Evolutionary conservation across 208 protist species (phyloP), one percentile per base, ranked within the genome.

Genomic region (Leishmania turanica): DNA sequence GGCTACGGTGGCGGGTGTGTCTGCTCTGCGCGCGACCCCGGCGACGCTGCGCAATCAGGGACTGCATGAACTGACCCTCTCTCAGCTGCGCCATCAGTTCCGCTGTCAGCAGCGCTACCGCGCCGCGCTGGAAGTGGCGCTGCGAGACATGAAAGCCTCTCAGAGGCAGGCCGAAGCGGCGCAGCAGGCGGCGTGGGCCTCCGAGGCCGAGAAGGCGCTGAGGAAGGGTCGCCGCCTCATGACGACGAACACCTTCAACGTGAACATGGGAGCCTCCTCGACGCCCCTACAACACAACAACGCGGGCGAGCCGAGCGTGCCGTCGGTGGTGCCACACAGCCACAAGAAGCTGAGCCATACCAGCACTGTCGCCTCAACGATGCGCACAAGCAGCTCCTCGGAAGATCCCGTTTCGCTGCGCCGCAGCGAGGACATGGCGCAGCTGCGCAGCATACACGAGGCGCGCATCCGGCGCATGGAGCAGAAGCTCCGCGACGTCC

Each of bases 11-110:
- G 31, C 17, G 72, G 42, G 47, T 15, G n/a, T n/a, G 73, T 58
- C 47, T n/a, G 42, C 31, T 27, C 27, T 31, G 69, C 24, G 6
- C 21, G 19, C 4, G 56, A 34, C n/a, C 19, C 51, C 37, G 34
- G 27, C 27, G 0, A 87, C 77, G 13, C 27, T 84, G 68, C 37
- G 53, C 60, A 73, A 31, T 53, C 34, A 77, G 8, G 85, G 89
- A 15, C 68, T 87, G 51, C 56, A 65, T n/a, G 87, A 88, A 80
- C 77, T 97, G 78, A 93, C 86, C 8, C 79, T 97, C 3, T 84
- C 77, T 69, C 89, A 95, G 82, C 88, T 97, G 19, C 89, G 91
- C 7, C 80, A 84, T n/a, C 91, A 94, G 75, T 91, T 96, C 66
- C 70, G 84, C 13, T 89, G 91, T 64, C 91, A 95, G 53, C 87